Base-by-base conservation (phyloP, 2,329 filamentous ascomycete species). In the Aspergillus latus region DNA sequence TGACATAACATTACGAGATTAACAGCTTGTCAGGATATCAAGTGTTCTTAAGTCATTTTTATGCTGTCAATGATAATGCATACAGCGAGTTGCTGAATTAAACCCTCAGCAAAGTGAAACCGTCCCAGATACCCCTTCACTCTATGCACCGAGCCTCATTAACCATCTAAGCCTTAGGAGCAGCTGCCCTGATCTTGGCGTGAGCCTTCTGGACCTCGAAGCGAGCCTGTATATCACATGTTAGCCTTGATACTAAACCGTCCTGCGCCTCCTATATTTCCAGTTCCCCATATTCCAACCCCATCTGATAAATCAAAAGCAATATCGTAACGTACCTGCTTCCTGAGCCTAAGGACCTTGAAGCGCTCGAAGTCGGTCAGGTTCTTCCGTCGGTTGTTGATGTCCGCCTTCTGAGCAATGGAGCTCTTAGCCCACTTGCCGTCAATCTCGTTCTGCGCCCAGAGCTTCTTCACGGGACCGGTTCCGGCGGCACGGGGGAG, bases 321-420 rank as follows among this genome's bases (percentile, higher is more conserved):
- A 37, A 50, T 46, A 10, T 60, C 47, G 49, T 58, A 54, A 82
- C 84, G 68, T 76, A 92, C 90, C 88, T 97, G 92, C 88, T 99
- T 99, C 89, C 93, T 95, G 82, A 97, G 85, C 81, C 93, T 88
- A 87, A 97, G 85, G 73, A 97, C 94, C 90, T 99, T 97, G 91
- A 97, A 99, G 80, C 94, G 89, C 85, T 99, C 94, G 77, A 99
- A 99, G 86, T 99, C 94, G 81, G 88, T 95, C 68, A 99, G 84
- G 74, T 86, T 86, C 83, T 88, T 89, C 84, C 94, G 89, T 83
- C 90, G 89, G 80, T 90, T 84, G 72, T 85, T 84, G 82, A 90
- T 88, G 70, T 87, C 86, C 76, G 89, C 87, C 86, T 91, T 92
- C 90, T 99, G 94, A 74, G 92, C 91, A 88, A 89, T 96, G 79